Evolutionary conservation across 805 yeast genomes (phyloP), one percentile per base, ranked within the genome.

Genomic region (Zygosaccharomyces pseudorouxii): DNA sequence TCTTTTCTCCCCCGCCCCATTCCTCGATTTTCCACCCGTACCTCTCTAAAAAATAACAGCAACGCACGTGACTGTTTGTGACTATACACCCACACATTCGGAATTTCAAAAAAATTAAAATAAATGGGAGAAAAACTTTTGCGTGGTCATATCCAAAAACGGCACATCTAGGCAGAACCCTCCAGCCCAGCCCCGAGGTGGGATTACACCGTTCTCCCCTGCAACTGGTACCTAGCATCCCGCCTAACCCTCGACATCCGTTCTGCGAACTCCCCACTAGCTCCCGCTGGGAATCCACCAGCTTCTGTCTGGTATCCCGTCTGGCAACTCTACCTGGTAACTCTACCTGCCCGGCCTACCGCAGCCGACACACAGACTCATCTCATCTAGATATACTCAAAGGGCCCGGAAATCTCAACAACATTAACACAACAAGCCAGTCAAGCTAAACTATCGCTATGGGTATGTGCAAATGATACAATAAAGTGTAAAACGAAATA

Each of bases 331-430:
- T 23, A 6, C 8, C 35, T 16, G 27, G 44, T 9, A 29, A 28
- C 36, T 41, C 44, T 30, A 19, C 36, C 37, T 41, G 12, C 35
- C 44, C 27, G 44, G 44, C 36, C 44, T 25, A 33, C 36, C 36
- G 35, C n/a, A n/a, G n/a, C 36, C 27, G 44, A 29, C 44, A 33
- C 44, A 41, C 28, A 41, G 36, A 41, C 37, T 41, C 44, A 41
- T 19, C 28, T 19, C 44, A 41, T 19, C 44, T 41, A 41, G 44
- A 41, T 41, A 41, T 41, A 41, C 44, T 41, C 35, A 20, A 23
- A 29, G 22, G 44, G n/a, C 44, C 37, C 22, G 7, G 10, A 29
- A 41, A 29, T 29, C 29, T 29, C 44, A 41, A 16, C 35, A 11
- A 27, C 14, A 41, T n/a, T 6, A 20, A 20, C 23, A 29, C 28